Evolutionary conservation across 2,329 filamentous ascomycete species (phyloP).

Genomic region (Colletotrichum sp.): DNA sequence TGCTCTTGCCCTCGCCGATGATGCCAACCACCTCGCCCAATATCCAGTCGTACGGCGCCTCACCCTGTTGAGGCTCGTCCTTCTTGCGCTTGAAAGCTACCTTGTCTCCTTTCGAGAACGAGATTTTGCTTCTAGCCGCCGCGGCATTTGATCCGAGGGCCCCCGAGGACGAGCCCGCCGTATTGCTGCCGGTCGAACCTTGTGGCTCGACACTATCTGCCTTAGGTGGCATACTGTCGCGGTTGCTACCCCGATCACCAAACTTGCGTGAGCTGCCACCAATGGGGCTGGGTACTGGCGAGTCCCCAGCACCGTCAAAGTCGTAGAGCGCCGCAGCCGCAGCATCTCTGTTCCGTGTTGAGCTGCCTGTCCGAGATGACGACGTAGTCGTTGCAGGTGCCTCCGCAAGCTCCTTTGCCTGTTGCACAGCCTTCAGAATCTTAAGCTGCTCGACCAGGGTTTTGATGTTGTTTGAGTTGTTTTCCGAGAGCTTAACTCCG

Average conservation of each 20-base stretch:
- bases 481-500: conserved; percentile 46
- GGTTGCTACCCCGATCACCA: conserved; percentile 39
- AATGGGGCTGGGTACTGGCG: conserved; percentile 49
- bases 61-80: conserved; percentile 43
- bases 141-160: conserved; percentile 17
- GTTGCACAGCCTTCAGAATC: conserved; percentile 45
- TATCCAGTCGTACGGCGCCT: conserved; percentile 67
- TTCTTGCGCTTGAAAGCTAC: conserved; percentile 70
- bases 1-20: conserved; percentile 76
- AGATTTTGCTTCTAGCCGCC: conserved; percentile 46
- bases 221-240: conserved; percentile 61
- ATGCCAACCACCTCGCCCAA: conserved; percentile 80
- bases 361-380: conserved; percentile 21
- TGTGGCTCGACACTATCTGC: conserved; percentile 63
- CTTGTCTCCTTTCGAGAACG: conserved; percentile 66
- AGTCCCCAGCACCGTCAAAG: conserved; percentile 50
- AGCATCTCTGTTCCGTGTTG: conserved; percentile 14
- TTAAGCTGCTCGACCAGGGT: conserved; percentile 46
- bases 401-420: conserved; percentile 46
- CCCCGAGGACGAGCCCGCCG: conserved; percentile 30
- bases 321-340: conserved; percentile 45
- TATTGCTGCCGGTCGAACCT: conserved; percentile 40
- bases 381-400: conserved; percentile 23
- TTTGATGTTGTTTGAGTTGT: conserved; percentile 40
- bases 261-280: conserved; percentile 35